Evolutionary conservation across 805 yeast genomes (phyloP), one percentile per base, ranked within the genome.

Genomic region (Lachancea meyersii): DNA sequence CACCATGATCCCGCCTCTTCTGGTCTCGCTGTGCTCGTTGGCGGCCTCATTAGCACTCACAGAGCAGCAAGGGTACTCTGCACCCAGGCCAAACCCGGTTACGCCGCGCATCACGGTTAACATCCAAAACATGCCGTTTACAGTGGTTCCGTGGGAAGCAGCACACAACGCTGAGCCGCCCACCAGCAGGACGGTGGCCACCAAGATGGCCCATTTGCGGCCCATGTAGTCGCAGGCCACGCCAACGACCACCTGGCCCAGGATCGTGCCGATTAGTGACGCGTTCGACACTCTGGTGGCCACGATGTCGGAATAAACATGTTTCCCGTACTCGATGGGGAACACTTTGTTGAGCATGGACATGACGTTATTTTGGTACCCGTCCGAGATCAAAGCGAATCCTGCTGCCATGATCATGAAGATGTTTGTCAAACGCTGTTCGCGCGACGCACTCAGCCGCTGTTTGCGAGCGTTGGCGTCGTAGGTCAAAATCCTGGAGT

Each of bases 11-110:
- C 80, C 77, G 40, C 93, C 89, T 58, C 93, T 70, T 54, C 72
- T 69, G 52, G 69, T 75, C 38, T 72, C 71, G 6, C 78, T 71
- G 26, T 68, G 52, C 53, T 82, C 87, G 57, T 82, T 81, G 9
- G 86, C 84, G 21, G 88, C 82, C 55, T 82, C 88, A 35, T 79
- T 75, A 2, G 86, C 83, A 16, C 82, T 69, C 2, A 80, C 76
- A 0, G 86, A 76, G 17, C 81, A 76, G 1, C 84, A 79, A 9
- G 84, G 82, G 55, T 82, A 82, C 57, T 82, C 88, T 27, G 86
- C 86, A 48, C 88, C 88, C 44, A 82, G 75, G 48, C 93, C 93
- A 49, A 82, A 76, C 35, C 93, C 94, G 37, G 82, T 77, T 8
- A 81, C 71, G 52, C 91, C 91, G 60, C 91, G 71, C 47, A 76